phyloP scores from a whole-genome alignment of 257 asterid species.

The Solanum habrochaites region DNA sequence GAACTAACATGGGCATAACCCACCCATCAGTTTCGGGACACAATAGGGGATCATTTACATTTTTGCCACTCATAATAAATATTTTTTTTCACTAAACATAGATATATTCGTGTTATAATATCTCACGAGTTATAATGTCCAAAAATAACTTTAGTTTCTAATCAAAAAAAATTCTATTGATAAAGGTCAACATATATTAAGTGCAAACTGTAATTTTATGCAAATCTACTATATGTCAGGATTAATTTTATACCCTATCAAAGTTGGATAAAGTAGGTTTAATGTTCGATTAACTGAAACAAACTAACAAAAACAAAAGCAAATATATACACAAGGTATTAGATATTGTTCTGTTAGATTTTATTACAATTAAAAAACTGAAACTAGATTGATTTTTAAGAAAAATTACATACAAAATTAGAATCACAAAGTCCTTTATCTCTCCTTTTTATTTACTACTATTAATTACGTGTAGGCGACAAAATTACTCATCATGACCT shows the following conservation, averaged over 20 bases:
- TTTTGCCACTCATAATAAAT: neutral
- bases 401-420: neutral
- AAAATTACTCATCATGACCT: neutral
- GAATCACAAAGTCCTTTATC: neutral
- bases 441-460: neutral
- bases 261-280: neutral
- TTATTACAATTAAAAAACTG: neutral
- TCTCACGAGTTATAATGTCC: too few relatives aligned
- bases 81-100: neutral
- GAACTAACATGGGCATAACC: neutral
- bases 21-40: too few relatives aligned
- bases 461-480: neutral
- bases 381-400: neutral
- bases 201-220: neutral
- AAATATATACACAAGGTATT: neutral
- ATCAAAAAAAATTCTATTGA: neutral
- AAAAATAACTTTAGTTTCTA: neutral
- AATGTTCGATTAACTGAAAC: neutral
- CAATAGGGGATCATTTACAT: neutral
- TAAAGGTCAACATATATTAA: neutral
- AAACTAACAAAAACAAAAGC: neutral
- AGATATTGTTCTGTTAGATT: neutral
- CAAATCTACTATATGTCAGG: accelerated
- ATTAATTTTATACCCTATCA: neutral
- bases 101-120: neutral